Conservation (phyloP, 176 grass and related monocot genomes). For the Eremochloa ophiuroides region DNA sequence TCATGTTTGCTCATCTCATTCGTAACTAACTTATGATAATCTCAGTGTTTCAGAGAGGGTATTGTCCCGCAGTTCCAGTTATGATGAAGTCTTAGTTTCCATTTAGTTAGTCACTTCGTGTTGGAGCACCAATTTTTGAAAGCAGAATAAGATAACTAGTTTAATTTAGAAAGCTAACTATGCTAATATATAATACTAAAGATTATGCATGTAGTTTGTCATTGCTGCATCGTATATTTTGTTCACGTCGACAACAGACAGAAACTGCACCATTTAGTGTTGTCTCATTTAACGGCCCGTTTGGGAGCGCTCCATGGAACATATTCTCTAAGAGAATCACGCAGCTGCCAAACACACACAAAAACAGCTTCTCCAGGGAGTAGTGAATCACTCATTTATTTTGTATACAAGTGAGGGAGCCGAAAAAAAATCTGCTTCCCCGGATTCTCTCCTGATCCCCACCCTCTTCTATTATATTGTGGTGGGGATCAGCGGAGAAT, state of each 20-base stretch:
- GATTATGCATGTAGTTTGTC: not conserved
- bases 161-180: not conserved
- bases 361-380: too few relatives aligned
- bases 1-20: not conserved
- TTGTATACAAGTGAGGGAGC: too few relatives aligned
- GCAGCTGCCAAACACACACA: too few relatives aligned
- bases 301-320: too few relatives aligned
- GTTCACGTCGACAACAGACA: not conserved
- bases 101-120: not conserved
- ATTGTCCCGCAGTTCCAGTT: not conserved
- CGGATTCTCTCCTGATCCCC: too few relatives aligned
- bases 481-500: too few relatives aligned
- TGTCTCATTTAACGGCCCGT: too few relatives aligned
- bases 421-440: too few relatives aligned
- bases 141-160: not conserved
- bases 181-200: not conserved
- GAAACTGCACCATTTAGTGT: not conserved
- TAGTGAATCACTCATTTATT: too few relatives aligned
- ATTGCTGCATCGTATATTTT: constrained; percentile 4
- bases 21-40: not conserved
- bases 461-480: too few relatives aligned
- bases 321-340: too few relatives aligned
- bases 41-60: not conserved
- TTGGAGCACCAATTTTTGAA: not conserved
- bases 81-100: not conserved